A percentile compares a stretch with the other conserved stretches of the same genome.
phyloP scores from a whole-genome alignment of 2,329 filamentous ascomycete genomes.

The Microcyclospora pomicola region DNA sequence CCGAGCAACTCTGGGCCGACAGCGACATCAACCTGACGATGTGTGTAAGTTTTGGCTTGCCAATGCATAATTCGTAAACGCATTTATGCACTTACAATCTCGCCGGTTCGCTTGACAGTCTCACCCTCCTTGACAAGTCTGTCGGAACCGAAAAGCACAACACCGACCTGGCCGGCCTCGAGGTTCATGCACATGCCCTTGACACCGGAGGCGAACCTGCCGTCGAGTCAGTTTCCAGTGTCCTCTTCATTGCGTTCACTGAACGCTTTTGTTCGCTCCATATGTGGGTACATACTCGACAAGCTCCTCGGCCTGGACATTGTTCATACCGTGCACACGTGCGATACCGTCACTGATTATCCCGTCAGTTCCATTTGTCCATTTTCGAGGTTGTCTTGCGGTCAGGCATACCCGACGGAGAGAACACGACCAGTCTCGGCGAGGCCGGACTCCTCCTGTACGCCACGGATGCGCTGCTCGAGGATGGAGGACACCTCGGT shows the following conservation, averaged over 20 bases:
- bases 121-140: conserved; percentile 99
- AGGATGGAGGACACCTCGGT: conserved; percentile 99
- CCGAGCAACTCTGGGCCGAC: conserved; percentile 87
- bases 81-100: conserved; percentile 67
- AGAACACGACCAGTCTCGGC: conserved; percentile 98
- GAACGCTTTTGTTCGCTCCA: conserved; percentile 4
- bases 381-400: conserved; percentile 16
- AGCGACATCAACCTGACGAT: conserved; percentile 77
- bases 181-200: conserved; percentile 99
- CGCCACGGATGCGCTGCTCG: conserved; percentile 97
- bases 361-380: conserved; percentile 8
- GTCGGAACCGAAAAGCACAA: conserved; percentile 99
- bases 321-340: conserved; percentile 99
- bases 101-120: conserved; percentile 97
- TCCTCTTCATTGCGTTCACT: neutral
- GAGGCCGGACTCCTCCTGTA: conserved; percentile 89
- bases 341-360: conserved; percentile 92
- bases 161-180: conserved; percentile 99
- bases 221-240: conserved; percentile 1
- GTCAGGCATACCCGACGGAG: conserved; percentile 78
- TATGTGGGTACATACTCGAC: conserved; percentile 65
- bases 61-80: neutral
- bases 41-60: neutral
- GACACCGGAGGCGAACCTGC: conserved; percentile 95
- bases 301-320: conserved; percentile 99